Conservation (phyloP, 2,329 filamentous ascomycete genomes). For the Ascochyta lentis region DNA sequence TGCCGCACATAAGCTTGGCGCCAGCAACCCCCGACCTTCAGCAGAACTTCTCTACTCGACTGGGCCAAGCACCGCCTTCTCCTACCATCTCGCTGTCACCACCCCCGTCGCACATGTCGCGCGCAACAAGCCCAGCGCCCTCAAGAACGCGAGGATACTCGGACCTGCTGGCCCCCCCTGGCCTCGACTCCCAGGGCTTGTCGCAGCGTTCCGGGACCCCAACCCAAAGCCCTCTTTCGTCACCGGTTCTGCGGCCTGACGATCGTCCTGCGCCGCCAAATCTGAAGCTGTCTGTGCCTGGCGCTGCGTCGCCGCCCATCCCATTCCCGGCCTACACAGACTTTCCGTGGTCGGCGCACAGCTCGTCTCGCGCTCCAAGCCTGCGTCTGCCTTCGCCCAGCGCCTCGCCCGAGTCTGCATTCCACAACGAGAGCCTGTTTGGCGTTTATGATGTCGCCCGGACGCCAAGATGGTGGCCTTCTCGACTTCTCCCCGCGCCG, state of each 20-base stretch:
- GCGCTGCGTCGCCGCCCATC: conserved; percentile 55
- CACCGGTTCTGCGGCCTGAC: conserved; percentile 34
- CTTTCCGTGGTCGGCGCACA: conserved; percentile 48
- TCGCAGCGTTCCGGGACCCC: conserved; percentile 25
- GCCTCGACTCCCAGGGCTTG: conserved; percentile 35
- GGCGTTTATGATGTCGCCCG: conserved; percentile 48
- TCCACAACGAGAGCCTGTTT: conserved; percentile 55
- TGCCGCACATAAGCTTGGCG: conserved; percentile 47
- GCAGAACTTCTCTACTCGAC: background rate
- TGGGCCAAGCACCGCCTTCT: conserved; percentile 39
- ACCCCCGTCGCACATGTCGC: conserved; percentile 46
- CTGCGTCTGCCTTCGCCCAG: conserved; percentile 62
- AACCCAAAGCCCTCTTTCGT: conserved; percentile 34
- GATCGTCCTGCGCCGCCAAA: conserved; percentile 39
- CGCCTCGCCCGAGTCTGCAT: conserved; percentile 57
- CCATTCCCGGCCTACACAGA: conserved; percentile 76
- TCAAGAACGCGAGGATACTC: conserved; percentile 30
- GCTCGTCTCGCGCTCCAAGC: conserved; percentile 60
- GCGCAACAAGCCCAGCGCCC: conserved; percentile 36
- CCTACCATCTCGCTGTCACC: conserved; percentile 51
- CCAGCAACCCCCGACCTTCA: conserved; percentile 43
- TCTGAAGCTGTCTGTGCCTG: conserved; percentile 53
- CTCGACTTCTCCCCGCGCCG: conserved; percentile 73
- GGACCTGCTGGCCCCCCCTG: conserved; percentile 49
- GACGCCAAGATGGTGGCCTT: conserved; percentile 80